Evolutionary conservation across 2,329 filamentous ascomycete genomes (phyloP), one percentile per base, ranked within the genome.

Genomic region (Mycosphaerella arachidis): DNA sequence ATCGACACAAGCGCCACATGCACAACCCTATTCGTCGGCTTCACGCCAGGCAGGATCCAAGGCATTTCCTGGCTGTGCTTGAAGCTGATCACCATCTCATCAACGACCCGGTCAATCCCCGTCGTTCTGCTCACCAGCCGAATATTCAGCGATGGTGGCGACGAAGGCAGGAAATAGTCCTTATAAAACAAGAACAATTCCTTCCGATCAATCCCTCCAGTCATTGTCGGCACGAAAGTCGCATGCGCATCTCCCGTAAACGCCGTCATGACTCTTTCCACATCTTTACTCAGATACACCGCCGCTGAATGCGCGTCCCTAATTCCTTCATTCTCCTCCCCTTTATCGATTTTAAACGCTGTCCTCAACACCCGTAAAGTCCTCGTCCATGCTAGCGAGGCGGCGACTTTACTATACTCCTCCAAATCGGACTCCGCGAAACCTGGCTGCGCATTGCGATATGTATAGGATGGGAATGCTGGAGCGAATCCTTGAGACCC

Each of bases 41-140:
- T 77, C 0, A 86, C 77, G 0, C 79, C 82, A 0, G 84, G 84
- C 0, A 86, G 57, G 64, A 85, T 80, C 83, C 82, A 86, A 13
- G 82, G 79, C 1, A 86, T 71, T 56, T 82, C 80, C 40, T 81
- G 77, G 0, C 80, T 82, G 63, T 86, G 84, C 35, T 79, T 79
- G 65, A 85, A 86, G 0, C 76, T 77, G 4, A 84, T 67, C 16
- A 84, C 75, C 70, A 86, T 78, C 66, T 86, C 84, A 62, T 86
- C 84, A 2, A 85, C 84, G 2, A 86, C 76, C 2, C 82, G 77
- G 67, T 86, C 82, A 0, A 78, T 74, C 6, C 83, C 84, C 2
- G 82, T 74, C 0, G 83, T 86, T 18, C 84, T 77, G 8, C 79
- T 82, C 7, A 86, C 70, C 7, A 86, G 73, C 16, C 79, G 76